A percentile compares a stretch with the other conserved stretches of the same genome.
Conservation (phyloP, 2,329 filamentous ascomycete species). For the Graphiopsis chlorocephala region DNA sequence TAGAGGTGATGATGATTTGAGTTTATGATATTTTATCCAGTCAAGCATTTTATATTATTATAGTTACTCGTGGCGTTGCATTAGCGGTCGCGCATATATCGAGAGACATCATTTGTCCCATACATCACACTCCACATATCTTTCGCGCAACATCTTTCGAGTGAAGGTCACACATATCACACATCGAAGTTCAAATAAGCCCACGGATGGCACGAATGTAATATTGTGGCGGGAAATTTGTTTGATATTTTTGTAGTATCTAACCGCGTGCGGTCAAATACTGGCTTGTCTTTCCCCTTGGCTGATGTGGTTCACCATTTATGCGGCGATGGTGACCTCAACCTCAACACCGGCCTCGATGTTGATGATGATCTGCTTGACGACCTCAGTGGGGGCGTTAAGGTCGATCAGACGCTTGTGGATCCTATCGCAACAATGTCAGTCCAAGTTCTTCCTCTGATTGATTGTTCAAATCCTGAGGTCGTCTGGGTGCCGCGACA, state of each 20-base stretch:
- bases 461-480: neutral
- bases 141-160: neutral
- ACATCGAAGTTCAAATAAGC: too few species aligned
- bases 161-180: neutral
- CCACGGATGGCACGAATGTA: neutral
- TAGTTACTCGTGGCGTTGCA: neutral
- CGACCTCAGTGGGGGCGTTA: conserved; percentile 94
- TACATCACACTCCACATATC: neutral
- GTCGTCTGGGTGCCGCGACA: neutral
- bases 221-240: neutral
- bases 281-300: conserved; percentile 9
- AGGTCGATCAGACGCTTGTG: conserved; percentile 51
- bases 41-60: neutral
- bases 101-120: neutral
- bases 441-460: neutral
- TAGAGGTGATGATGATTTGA: conserved; percentile 14
- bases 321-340: conserved; percentile 87
- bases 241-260: conserved; percentile 2
- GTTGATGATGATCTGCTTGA: conserved; percentile 96
- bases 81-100: neutral
- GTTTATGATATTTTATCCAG: neutral
- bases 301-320: conserved; percentile 33
- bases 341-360: conserved; percentile 92
- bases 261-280: conserved; percentile 1
- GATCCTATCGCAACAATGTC: conserved; percentile 27